Conservation (phyloP, 108 stramenopile species). For the Nitzschia putrida region DNA sequence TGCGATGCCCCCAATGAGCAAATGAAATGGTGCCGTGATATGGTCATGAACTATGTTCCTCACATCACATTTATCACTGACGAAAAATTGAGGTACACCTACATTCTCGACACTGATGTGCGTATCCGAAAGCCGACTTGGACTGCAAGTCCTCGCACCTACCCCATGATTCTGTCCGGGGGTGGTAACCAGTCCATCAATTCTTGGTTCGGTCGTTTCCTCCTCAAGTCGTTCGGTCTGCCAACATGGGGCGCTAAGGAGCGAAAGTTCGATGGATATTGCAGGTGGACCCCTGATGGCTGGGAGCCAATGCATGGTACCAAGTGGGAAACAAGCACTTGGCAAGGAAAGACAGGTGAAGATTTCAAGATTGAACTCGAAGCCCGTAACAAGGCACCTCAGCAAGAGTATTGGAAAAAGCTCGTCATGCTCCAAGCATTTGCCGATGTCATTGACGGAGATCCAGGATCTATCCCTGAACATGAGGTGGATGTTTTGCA, state of each 20-base stretch:
- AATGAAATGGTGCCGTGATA: conserved; percentile 54
- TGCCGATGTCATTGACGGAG: conserved; percentile 35
- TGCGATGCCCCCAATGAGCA: conserved; percentile 57
- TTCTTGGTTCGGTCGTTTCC: conserved; percentile 58
- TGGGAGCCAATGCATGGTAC: conserved; percentile 49
- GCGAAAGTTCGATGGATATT: conserved; percentile 39
- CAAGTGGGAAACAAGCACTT: conserved; percentile 28
- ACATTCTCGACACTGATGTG: conserved; percentile 51
- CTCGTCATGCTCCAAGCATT: conserved; percentile 32
- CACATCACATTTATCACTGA: conserved; percentile 40
- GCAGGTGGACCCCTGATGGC: conserved; percentile 50
- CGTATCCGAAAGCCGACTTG: conserved; percentile 39
- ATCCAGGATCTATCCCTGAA: conserved; percentile 26
- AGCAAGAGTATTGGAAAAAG: conserved; percentile 35
- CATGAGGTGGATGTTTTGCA: conserved; percentile 35
- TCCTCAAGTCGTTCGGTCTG: conserved; percentile 50
- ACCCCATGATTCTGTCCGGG: conserved; percentile 46
- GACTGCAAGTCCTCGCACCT: conserved; percentile 42
- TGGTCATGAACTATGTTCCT: conserved; percentile 54
- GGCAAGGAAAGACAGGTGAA: conserved; percentile 37
- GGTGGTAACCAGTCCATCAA: conserved; percentile 46
- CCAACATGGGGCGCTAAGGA: conserved; percentile 56
- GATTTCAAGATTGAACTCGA: conserved; percentile 40
- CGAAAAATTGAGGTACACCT: conserved; percentile 43
- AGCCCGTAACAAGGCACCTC: conserved; percentile 30